Evolutionary conservation across 805 yeast species (phyloP), one percentile per base, ranked within the genome.

Genomic region (Candida michaelii): DNA sequence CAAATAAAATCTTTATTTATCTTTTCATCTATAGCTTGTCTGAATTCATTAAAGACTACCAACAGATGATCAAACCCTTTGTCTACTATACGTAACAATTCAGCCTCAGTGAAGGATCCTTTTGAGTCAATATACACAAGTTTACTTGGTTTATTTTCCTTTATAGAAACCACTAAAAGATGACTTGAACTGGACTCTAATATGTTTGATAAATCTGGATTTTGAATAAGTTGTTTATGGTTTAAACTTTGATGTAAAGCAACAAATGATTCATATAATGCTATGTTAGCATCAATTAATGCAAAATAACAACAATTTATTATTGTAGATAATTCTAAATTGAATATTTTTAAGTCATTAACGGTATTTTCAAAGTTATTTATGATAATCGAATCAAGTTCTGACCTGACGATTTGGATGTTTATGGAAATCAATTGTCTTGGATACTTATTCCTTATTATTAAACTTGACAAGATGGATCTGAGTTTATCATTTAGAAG

Each of bases 261-360:
- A 0, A 79, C 73, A 52, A 83, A 82, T 0, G 89, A 76, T n/a
- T 75, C 63, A 36, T 71, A 67, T 41, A 91, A 61, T 0, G 89
- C 83, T 14, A 90, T 72, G 35, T 87, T 89, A 5, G 96, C 85
- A 60, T 89, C 91, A 1, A 89, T 60, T 33, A 91, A 71, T 0
- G 97, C 95, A 48, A 86, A 63, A 48, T 72, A 81, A 1, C 82
- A 66, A 2, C 89, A 82, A 59, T 93, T 91, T 30, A 91, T 71
- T 16, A 49, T 42, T 11, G 43, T 38, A 5, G 42, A 29, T 9
- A 46, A 36, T 32, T 49, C 53, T 5, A 42, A 15, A 30, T 46
- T 49, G 30, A 85, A 82, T 1, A 83, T 80, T 39, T 81, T 75
- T 32, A 87, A 60, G 55, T 86, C 89, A 42, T 74, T 72, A 31